Evolutionary conservation across 495 filamentous ascomycete species (phyloP), one percentile per base, ranked within the genome.

Genomic region (Hypoxylon perforatum): DNA sequence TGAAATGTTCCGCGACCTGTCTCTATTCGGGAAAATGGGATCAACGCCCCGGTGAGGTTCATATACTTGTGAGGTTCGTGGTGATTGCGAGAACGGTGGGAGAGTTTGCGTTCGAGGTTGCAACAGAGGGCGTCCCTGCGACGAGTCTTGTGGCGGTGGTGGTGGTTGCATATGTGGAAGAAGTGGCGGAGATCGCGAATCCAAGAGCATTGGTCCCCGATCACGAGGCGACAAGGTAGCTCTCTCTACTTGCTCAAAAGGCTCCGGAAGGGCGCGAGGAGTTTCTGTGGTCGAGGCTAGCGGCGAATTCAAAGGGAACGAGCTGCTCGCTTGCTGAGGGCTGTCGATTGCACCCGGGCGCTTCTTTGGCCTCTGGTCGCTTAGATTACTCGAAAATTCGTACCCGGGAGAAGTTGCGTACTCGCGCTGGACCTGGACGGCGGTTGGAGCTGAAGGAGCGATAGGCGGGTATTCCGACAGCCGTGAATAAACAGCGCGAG

Each of bases 401-500:
- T 74, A 74, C 23, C 72, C 72, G 15, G 72, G 69, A 1, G 72
- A 67, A 21, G 66, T 62, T 28, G 63, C 63, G 61, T 72, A 73
- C 63, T 74, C 72, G 57, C 72, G 72, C 35, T 60, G 72, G 19
- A 61, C 47, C 33, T 66, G 71, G 48, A 55, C 46, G 23, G 61
- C 47, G 48, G 65, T 46, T 3, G 69, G 74, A 7, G 74, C 73
- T 21, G 76, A 56, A 14, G 77, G 75, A 33, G 77, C 77, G 33
- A 80, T 78, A 4, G 73, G 74, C 33, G 70, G 51, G 48, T 76
- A 78, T 14, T 78, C 74, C 8, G 69, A 71, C 22, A 73, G 41
- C 48, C 77, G 77, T 48, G 75, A 63, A 45, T 75, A 67, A 35
- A 69, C 58, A 11, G 73, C 68, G 44, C 68, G 73, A 50, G 71